phyloP scores from a whole-genome alignment of 106 monocot species.

The Gastrodia elata region DNA sequence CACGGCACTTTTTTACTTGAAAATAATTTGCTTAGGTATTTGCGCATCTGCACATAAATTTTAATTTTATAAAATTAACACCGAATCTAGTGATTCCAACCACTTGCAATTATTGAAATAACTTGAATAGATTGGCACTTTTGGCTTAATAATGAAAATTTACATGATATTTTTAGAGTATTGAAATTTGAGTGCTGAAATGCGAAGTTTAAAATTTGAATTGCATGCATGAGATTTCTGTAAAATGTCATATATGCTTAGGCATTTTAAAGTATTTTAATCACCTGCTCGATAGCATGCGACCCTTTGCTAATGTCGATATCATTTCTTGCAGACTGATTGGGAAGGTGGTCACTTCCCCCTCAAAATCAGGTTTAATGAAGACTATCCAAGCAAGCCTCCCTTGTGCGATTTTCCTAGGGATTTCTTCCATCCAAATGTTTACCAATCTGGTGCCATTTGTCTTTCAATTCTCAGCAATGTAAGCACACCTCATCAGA shows the following conservation, averaged over 20 bases:
- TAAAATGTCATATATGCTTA: neutral
- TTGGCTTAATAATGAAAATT: neutral
- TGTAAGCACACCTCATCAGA: too few species aligned
- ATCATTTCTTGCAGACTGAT: slow-evolving; percentile 48
- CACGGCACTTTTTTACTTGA: too few species aligned
- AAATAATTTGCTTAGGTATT: too few species aligned
- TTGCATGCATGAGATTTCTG: neutral
- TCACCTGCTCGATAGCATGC: neutral
- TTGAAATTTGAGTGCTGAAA: neutral
- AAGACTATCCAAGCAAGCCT: slow-evolving; percentile 91
- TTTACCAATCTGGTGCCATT: slow-evolving; percentile 85
- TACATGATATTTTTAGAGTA: neutral
- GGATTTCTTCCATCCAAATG: slow-evolving; percentile 89
- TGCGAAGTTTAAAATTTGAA: neutral
- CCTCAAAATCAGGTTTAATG: slow-evolving; percentile 65
- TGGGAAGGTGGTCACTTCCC: slow-evolving; percentile 90
- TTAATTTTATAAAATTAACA: too few species aligned
- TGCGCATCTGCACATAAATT: too few species aligned
- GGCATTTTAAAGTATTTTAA: neutral
- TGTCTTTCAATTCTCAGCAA: slow-evolving; percentile 91
- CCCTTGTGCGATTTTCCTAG: slow-evolving; percentile 93
- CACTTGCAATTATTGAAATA: too few species aligned
- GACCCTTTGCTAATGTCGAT: neutral
- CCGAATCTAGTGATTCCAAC: too few species aligned
- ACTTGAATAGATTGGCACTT: too few species aligned